These are phyloP conservation scores for Medicago ruthenica DNA, from an alignment of 306 rosid species.

Conservation along the genomic window DNA sequence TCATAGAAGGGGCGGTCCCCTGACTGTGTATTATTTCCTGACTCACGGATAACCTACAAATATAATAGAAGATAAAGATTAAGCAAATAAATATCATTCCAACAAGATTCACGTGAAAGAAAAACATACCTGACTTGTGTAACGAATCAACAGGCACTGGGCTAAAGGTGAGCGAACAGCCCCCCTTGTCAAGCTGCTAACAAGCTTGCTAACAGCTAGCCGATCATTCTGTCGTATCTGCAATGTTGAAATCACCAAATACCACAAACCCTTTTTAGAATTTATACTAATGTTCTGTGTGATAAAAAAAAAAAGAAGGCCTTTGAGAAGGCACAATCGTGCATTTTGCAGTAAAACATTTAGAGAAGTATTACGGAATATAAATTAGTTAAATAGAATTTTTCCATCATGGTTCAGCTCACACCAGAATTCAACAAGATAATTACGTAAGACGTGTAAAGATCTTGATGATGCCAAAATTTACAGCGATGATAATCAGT, in stretches of 20 bases:
- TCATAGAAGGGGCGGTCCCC: constrained; percentile 98
- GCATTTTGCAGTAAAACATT: not conserved
- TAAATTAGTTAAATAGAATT: not conserved
- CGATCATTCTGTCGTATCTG: constrained; percentile 99
- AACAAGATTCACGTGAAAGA: constrained; percentile 21
- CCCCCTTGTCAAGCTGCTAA: constrained; percentile 95
- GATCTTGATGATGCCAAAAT: constrained; percentile 1
- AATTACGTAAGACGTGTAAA: constrained; percentile 1
- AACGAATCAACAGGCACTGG: constrained; percentile 93
- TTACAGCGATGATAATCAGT: not conserved
- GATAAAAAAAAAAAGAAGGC: constrained; percentile 2
- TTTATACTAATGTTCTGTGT: constrained; percentile 16
- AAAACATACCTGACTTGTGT: constrained; percentile 88
- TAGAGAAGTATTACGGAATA: constrained; percentile 28
- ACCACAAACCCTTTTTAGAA: constrained; percentile 40
- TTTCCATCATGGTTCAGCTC: constrained; percentile 16
- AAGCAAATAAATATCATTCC: constrained; percentile 24
- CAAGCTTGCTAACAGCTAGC: constrained; percentile 96
- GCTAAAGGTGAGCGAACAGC: constrained; percentile 95
- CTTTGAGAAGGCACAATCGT: constrained; percentile 21
- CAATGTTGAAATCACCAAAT: constrained; percentile 47
- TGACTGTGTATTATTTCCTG: constrained; percentile 67
- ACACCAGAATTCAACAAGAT: constrained; percentile 35
- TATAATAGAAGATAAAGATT: constrained; percentile 26
- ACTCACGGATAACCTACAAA: constrained; percentile 86